These are phyloP conservation scores for Austroboletus eburneus DNA, from an alignment of 768 basidiomycete genomes.

Conservation along the genomic window DNA sequence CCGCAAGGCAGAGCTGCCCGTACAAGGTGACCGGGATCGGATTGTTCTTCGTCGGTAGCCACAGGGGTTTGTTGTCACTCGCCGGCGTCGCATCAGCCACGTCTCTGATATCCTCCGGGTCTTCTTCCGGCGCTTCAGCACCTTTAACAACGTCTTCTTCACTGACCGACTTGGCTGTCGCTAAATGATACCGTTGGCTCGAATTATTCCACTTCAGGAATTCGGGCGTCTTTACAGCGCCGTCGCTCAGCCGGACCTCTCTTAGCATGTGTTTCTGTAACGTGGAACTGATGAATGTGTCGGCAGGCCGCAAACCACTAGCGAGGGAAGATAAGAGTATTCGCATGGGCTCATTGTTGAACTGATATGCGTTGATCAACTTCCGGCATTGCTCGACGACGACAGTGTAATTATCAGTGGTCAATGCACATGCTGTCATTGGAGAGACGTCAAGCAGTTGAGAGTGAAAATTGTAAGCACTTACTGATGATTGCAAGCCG, in stretches of 20 bases:
- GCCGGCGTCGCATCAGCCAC: conserved; percentile 9
- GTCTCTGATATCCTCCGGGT: conserved; percentile 30
- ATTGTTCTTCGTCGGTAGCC: conserved; percentile 64
- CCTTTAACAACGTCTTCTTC: conserved; percentile 19
- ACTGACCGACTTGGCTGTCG: conserved; percentile 20
- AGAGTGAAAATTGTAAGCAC: not conserved
- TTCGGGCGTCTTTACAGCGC: conserved; percentile 60
- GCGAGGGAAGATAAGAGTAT: conserved; percentile 71
- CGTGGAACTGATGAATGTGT: conserved; percentile 71
- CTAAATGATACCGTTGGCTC: conserved; percentile 54
- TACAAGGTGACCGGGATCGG: conserved; percentile 71
- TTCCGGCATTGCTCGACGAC: conserved; percentile 76
- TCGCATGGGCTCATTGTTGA: conserved; percentile 82
- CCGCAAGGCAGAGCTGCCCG: conserved; percentile 78
- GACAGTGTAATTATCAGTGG: conserved; percentile 47
- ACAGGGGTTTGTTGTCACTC: conserved; percentile 28
- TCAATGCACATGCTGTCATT: conserved; percentile 65
- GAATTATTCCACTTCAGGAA: conserved; percentile 56
- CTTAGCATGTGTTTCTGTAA: conserved; percentile 83
- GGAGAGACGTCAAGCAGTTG: conserved; percentile 1
- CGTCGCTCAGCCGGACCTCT: conserved; percentile 68
- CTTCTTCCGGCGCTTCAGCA: conserved; percentile 27
- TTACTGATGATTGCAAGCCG: conserved; percentile 74
- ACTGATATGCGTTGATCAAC: conserved; percentile 71
- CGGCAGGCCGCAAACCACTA: conserved; percentile 64